phyloP scores from a whole-genome alignment of 495 filamentous ascomycete genomes.

The Aspergillus carlsbadensis region DNA sequence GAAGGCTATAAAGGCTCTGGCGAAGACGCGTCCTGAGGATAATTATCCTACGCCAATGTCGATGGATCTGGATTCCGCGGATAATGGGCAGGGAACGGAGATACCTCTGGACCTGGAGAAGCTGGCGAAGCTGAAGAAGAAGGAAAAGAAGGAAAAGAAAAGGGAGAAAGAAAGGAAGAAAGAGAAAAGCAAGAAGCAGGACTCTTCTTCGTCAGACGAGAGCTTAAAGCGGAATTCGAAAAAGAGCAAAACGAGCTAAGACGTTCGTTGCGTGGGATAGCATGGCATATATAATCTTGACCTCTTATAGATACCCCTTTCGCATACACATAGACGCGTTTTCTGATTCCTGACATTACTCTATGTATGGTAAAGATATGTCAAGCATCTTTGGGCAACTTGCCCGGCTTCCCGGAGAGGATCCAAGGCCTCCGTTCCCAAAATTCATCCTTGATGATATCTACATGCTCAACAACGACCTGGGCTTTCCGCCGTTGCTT shows the following conservation, averaged over 20 bases:
- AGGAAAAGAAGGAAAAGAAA: slow-evolving; percentile 21
- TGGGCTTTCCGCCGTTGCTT: slow-evolving; percentile 73
- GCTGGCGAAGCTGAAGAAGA: slow-evolving; percentile 18
- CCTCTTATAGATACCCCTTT: slow-evolving; percentile 32
- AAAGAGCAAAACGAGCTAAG: slow-evolving; percentile 31
- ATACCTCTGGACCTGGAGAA: slow-evolving; percentile 18
- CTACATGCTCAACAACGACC: slow-evolving; percentile 78
- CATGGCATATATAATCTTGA: slow-evolving; percentile 25
- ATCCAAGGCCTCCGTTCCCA: slow-evolving; percentile 89
- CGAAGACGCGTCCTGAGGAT: slow-evolving; percentile 21
- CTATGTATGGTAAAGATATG: not conserved
- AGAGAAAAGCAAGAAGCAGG: slow-evolving; percentile 24
- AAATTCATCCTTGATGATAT: slow-evolving; percentile 93
- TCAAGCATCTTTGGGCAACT: slow-evolving; percentile 55
- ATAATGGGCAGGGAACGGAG: slow-evolving; percentile 16
- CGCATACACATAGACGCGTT: slow-evolving; percentile 5
- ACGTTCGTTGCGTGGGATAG: not conserved
- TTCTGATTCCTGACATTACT: slow-evolving; percentile 2
- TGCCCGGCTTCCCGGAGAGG: slow-evolving; percentile 70
- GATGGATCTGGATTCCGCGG: slow-evolving; percentile 29
- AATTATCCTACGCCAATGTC: slow-evolving; percentile 43
- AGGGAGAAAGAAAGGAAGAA: slow-evolving; percentile 20
- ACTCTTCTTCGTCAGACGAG: slow-evolving; percentile 17
- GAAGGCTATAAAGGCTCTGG: slow-evolving; percentile 26
- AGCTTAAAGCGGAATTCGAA: slow-evolving; percentile 28